These are phyloP conservation scores for Misopates orontium DNA, from an alignment of 257 asterid genomes.

Conservation along the genomic window DNA sequence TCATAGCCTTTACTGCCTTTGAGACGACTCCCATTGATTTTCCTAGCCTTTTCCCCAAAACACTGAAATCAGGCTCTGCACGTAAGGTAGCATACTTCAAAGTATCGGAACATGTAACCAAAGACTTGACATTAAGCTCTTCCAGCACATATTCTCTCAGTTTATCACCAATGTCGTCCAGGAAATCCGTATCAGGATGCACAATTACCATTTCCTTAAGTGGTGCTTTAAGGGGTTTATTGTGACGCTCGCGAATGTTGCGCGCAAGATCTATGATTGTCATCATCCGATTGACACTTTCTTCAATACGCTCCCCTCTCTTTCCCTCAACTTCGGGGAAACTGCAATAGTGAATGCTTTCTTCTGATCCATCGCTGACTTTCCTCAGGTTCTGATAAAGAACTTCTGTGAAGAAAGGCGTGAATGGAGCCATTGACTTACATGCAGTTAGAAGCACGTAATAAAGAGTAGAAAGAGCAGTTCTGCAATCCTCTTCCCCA, in stretches of 20 bases:
- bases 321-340: constrained; percentile 87
- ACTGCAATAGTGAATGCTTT: constrained; percentile 87
- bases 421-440: constrained; percentile 96
- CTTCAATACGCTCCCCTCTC: constrained; percentile 88
- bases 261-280: constrained; percentile 85
- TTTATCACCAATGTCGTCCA: constrained; percentile 76
- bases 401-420: constrained; percentile 94
- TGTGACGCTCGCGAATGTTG: constrained; percentile 91
- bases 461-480: constrained; percentile 91
- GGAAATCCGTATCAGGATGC: constrained; percentile 85
- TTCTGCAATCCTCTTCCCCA: constrained; percentile 87
- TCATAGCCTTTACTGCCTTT: constrained; percentile 75
- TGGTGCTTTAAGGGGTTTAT: constrained; percentile 90
- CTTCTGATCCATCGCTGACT: constrained; percentile 63
- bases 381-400: constrained; percentile 87
- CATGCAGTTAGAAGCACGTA: constrained; percentile 87
- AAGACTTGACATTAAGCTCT: constrained; percentile 86
- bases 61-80: constrained; percentile 98
- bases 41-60: constrained; percentile 83
- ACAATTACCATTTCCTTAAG: constrained; percentile 92
- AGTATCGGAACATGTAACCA: constrained; percentile 80
- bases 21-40: constrained; percentile 85
- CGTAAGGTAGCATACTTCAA: constrained; percentile 78
- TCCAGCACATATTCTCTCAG: constrained; percentile 85
- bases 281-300: constrained; percentile 87